phyloP scores from a whole-genome alignment of 1,284 basidiomycete species.

The Pholiota adiposa region DNA sequence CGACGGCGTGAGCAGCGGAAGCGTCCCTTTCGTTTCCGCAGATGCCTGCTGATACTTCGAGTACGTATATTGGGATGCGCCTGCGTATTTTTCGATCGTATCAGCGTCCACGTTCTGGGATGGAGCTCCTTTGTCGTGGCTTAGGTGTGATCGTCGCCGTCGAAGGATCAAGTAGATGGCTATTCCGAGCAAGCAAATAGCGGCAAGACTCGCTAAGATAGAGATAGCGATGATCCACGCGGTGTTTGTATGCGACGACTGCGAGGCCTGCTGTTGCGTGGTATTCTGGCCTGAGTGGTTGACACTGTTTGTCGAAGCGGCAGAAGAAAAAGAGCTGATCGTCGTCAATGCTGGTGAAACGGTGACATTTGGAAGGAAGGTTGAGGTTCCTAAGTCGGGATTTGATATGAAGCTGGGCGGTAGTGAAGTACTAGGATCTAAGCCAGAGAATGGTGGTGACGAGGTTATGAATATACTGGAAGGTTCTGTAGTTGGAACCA shows the following conservation, averaged over 20 bases:
- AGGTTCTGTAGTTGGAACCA: no score
- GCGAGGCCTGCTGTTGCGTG: background rate
- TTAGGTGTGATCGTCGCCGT: background rate
- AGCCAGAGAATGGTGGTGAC: background rate
- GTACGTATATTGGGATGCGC: background rate
- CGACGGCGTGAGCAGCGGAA: background rate
- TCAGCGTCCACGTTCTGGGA: conserved; percentile 4
- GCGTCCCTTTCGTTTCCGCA: background rate
- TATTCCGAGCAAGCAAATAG: background rate
- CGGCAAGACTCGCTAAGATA: background rate
- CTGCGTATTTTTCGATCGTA: conserved; percentile 5
- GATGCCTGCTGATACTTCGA: background rate
- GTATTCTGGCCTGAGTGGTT: background rate
- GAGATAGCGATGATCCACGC: background rate
- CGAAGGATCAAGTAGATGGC: background rate
- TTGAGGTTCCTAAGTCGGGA: background rate
- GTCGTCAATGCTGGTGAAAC: background rate
- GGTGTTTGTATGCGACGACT: background rate
- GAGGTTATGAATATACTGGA: no score
- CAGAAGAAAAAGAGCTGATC: no score
- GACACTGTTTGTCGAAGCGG: background rate
- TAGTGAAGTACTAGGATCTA: background rate
- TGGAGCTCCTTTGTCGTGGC: background rate
- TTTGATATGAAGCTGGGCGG: background rate
- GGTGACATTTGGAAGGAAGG: background rate